These are phyloP conservation scores for Bromus sterilis DNA, from an alignment of 176 grass and related monocot genomes.

Conservation along the genomic window DNA sequence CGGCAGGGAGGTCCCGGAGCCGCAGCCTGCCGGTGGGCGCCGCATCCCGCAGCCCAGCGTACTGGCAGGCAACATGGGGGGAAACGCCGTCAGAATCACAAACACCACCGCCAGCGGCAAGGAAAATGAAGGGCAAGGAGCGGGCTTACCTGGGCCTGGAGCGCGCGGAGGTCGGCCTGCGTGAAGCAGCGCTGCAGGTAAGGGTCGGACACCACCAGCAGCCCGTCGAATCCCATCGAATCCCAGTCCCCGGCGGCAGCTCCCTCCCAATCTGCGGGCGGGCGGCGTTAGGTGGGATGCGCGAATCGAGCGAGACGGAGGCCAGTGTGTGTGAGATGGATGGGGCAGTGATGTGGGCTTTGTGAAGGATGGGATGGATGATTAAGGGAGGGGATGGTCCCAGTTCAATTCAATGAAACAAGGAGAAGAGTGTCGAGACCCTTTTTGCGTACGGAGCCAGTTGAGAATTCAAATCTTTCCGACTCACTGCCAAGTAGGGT, in stretches of 20 bases:
- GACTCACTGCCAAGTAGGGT: background rate
- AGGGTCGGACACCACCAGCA: slow-evolving; percentile 65
- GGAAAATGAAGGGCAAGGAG: background rate
- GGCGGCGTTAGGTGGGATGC: slow-evolving; percentile 3
- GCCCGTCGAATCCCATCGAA: slow-evolving; percentile 33
- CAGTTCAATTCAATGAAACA: background rate
- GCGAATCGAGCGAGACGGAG: background rate
- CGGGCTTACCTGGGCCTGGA: slow-evolving; percentile 43
- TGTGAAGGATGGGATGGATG: background rate
- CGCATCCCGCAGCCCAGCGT: slow-evolving; percentile 39
- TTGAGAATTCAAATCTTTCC: slow-evolving; percentile 25
- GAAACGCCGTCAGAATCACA: background rate
- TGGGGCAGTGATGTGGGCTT: background rate
- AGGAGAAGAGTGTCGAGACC: background rate
- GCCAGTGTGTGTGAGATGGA: background rate
- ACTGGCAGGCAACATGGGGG: slow-evolving; percentile 16
- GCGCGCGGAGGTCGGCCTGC: slow-evolving; percentile 67
- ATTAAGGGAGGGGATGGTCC: slow-evolving; percentile 4
- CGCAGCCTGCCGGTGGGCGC: slow-evolving; percentile 33
- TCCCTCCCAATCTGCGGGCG: background rate
- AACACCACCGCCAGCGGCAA: background rate
- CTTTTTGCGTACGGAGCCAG: background rate
- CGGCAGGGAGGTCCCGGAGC: slow-evolving; percentile 54
- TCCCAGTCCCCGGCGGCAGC: background rate
- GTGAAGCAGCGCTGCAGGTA: slow-evolving; percentile 82